These are phyloP conservation scores for Aureobasidium leucospermi DNA, from an alignment of 2,329 filamentous ascomycete species.

Conservation along the genomic window DNA sequence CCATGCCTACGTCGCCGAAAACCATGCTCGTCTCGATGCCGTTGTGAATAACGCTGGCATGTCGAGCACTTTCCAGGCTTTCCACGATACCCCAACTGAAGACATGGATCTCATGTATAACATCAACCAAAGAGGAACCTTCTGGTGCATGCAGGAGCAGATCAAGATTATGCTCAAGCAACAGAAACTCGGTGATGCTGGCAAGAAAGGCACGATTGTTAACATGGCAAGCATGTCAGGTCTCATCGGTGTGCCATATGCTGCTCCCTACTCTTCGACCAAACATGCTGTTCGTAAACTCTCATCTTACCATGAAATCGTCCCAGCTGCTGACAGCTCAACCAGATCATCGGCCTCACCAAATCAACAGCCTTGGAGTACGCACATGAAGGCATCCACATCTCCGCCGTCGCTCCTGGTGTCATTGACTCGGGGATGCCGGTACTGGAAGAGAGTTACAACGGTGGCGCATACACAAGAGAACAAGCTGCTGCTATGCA, in stretches of 20 bases:
- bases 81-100: neutral
- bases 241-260: neutral
- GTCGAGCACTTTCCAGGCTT: neutral
- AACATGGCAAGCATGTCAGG: conserved; percentile 2
- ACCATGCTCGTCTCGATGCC: neutral
- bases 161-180: conserved; percentile 7
- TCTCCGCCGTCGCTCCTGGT: neutral
- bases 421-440: neutral
- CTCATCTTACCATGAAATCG: neutral
- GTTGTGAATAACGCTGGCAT: conserved; percentile 7
- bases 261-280: neutral
- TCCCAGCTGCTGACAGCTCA: neutral
- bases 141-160: conserved; percentile 4
- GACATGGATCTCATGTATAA: neutral
- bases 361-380: neutral
- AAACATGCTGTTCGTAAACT: neutral
- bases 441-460: neutral
- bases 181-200: neutral
- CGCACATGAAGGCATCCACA: neutral
- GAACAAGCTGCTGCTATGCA: conserved; percentile 1
- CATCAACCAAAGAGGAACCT: neutral
- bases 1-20: neutral
- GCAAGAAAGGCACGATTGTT: neutral
- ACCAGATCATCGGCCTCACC: neutral
- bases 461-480: neutral